Conservation (phyloP, 345 rosid species). For the Sisymbrium altissimum region DNA sequence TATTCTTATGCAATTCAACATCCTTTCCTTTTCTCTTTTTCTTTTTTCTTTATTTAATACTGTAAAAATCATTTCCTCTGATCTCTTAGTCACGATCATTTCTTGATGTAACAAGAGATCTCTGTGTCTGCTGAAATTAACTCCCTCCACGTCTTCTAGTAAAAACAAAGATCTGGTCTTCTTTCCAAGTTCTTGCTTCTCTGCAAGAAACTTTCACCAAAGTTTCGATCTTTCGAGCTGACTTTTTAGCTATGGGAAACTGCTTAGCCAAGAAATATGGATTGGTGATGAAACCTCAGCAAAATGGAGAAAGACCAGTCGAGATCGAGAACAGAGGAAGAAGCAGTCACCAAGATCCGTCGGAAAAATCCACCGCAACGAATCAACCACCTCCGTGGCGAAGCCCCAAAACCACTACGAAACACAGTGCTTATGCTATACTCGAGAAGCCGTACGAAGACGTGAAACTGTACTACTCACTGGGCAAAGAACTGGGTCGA, state of each 20-base stretch:
- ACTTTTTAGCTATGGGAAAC: conserved; percentile 41
- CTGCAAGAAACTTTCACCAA: not conserved
- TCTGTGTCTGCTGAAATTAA: not conserved
- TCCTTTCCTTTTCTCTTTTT: too few species aligned
- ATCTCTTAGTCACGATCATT: too few species aligned
- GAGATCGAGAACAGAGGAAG: conserved; percentile 27
- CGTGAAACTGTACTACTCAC: conserved; percentile 45
- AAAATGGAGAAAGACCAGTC: conserved; percentile 36
- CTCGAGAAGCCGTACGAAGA: conserved; percentile 74
- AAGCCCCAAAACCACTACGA: conserved; percentile 20
- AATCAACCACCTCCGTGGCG: conserved; percentile 31
- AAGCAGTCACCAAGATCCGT: conserved; percentile 27
- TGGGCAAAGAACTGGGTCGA: conserved; percentile 72
- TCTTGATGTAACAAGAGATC: not conserved
- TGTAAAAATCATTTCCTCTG: not conserved
- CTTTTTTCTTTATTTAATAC: not conserved
- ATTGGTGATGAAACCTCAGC: conserved; percentile 1
- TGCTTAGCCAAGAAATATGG: conserved; percentile 43
- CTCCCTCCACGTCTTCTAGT: not conserved
- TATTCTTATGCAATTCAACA: not conserved
- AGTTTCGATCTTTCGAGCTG: not conserved
- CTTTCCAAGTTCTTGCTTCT: not conserved
- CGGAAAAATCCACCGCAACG: conserved; percentile 16
- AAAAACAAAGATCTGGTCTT: not conserved
- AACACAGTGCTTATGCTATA: conserved; percentile 38